Evolutionary conservation across 805 yeast genomes (phyloP), one percentile per base, ranked within the genome.

Genomic region (Hanseniaspora hatyaiensis): DNA sequence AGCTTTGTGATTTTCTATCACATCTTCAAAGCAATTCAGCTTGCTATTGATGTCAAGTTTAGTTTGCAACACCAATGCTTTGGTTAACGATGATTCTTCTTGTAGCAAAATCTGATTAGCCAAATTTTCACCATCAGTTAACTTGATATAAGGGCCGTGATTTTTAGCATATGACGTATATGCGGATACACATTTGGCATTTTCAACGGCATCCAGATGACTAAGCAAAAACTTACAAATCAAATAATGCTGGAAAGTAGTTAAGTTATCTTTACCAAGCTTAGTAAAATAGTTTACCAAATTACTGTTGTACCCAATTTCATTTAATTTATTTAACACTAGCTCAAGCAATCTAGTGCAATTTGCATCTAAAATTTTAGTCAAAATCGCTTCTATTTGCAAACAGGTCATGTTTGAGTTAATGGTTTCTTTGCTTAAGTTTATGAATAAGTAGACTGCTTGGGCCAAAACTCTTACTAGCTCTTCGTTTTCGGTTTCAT

Each of bases 401-500:
- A n/a, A n/a, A n/a, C n/a, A n/a, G n/a, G n/a, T n/a, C n/a, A n/a
- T n/a, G n/a, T n/a, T n/a, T n/a, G n/a, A n/a, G n/a, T n/a, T n/a
- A n/a, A n/a, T n/a, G n/a, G n/a, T n/a, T n/a, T n/a, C n/a, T n/a
- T n/a, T n/a, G n/a, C n/a, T n/a, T 28, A 65, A 28, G 16, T 52
- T 52, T 12, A 55, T 47, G 24, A 62, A 22, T 5, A 65, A 19
- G 47, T 59, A 57, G 1, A 57, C 41, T 9, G 60, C 51, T 33
- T 56, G 59, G 2, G 55, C 47, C 8, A 65, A 45, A 13, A 57
- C 59, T 2, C 33, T 37, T 1, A 36, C 44, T 9, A 51, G 44
- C 38, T 60, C 59, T 0, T 62, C 67, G 20, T 65, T 70, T 8
- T 59, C 59, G 1, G 55, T 42, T 36, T 67, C 71, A 19, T 55